Conservation (phyloP, 345 rosid species). For the Bruguiera parviflora region DNA sequence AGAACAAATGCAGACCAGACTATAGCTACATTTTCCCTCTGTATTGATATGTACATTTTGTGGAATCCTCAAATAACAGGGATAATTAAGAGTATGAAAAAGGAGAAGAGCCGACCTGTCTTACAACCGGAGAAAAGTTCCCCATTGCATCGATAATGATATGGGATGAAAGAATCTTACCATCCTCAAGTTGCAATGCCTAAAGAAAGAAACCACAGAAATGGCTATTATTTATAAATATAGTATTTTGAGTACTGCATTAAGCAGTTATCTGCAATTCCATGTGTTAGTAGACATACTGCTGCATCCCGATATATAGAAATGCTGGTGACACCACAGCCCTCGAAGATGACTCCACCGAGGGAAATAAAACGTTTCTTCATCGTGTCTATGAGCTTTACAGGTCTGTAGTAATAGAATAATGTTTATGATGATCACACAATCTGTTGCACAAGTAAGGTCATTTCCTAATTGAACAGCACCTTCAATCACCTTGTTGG, state of each 20-base stretch:
- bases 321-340: slow-evolving; percentile 60
- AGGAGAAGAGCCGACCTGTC: slow-evolving; percentile 53
- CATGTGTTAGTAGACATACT: slow-evolving; percentile 40
- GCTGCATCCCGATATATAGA: slow-evolving; percentile 65
- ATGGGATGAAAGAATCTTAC: slow-evolving; percentile 54
- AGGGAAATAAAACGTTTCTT: slow-evolving; percentile 69
- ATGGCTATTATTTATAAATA: neutral
- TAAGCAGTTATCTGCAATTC: neutral
- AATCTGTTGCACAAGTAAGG: slow-evolving; percentile 14
- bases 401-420: slow-evolving; percentile 54
- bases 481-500: neutral
- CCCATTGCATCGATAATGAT: slow-evolving; percentile 94
- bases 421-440: slow-evolving; percentile 8
- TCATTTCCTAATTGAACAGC: neutral
- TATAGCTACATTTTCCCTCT: no score
- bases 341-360: slow-evolving; percentile 84
- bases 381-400: slow-evolving; percentile 72
- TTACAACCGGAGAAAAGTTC: slow-evolving; percentile 86
- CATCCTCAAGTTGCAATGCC: slow-evolving; percentile 74
- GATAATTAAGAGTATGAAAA: slow-evolving; percentile 4
- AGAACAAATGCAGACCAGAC: no score
- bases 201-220: slow-evolving; percentile 12
- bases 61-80: no score
- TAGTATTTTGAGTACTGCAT: neutral
- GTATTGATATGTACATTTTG: no score